Evolutionary conservation across 2,329 filamentous ascomycete genomes (phyloP), one percentile per base, ranked within the genome.

Genomic region (Fusarium sarcochroum): DNA sequence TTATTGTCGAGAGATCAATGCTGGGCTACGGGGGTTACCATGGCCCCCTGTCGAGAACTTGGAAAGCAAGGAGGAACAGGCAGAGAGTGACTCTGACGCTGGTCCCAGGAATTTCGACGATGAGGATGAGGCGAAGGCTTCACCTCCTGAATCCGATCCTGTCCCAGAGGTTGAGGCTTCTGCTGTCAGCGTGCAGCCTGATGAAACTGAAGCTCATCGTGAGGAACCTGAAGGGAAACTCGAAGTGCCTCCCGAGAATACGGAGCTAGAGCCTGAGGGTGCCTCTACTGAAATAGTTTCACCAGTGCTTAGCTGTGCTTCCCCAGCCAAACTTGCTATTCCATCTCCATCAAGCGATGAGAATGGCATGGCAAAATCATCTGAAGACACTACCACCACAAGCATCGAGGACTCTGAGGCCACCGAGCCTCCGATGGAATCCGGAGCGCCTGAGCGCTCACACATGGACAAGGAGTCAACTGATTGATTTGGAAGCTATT

Each of bases 1-100:
- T 13, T 75, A 75, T 42, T 80, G 79, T 37, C 63, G 75, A 13
- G 70, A 80, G 47, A 52, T 78, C 32, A 81, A 81, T 42, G 76
- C 76, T 25, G 55, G 75, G 30, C 38, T 78, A 14, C 66, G 75
- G 30, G 76, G 76, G 2, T 51, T 78, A 3, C 62, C 72, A 7
- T 77, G 72, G 73, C 73, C 72, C 15, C 69, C 75, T 1, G 56
- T 58, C 2, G 58, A 68, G 7, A 52, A 70, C n/a, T 23, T 57
- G 1, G 9, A 23, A n/a, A 10, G 10, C 13, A 15, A 20, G 7
- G 47, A 50, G 8, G 32, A 34, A 5, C 15, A 15, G 1, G 15
- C 32, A 35, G 48, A 50, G 25, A 10, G 45, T 21, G 20, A 59
- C 11, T 15, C 30, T 20, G 47, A 49, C 4, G 10, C 44, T 18